phyloP scores from a whole-genome alignment of 768 basidiomycete genomes.

The Pleurotus pulmonarius region DNA sequence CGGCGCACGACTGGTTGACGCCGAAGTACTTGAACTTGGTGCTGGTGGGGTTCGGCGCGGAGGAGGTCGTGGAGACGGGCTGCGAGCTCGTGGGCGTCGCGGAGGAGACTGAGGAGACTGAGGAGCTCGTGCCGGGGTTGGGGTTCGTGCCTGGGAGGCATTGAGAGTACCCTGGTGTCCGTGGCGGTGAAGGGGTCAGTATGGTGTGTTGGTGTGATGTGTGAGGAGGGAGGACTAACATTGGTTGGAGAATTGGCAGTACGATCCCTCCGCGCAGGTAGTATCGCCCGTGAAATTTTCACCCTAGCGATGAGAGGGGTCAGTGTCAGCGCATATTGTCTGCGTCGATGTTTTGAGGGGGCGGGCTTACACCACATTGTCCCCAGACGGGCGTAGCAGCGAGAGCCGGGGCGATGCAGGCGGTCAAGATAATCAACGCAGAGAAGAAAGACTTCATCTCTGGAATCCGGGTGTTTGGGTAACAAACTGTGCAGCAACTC shows the following conservation, averaged over 20 bases:
- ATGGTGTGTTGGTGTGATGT: too few species aligned
- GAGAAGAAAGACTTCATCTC: not conserved
- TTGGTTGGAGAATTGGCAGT: not conserved
- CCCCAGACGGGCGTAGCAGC: constrained; percentile 26
- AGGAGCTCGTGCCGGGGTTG: too few species aligned
- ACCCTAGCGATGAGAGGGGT: not conserved
- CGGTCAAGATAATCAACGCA: not conserved
- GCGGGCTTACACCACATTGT: constrained; percentile 24
- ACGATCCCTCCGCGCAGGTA: not conserved
- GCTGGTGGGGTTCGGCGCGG: constrained; percentile 19
- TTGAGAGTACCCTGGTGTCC: not conserved
- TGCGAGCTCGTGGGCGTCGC: too few species aligned
- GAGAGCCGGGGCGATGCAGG: not conserved
- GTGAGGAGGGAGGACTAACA: not conserved
- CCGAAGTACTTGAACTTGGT: constrained; percentile 63
- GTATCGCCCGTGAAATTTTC: not conserved
- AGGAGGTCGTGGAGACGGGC: too few species aligned
- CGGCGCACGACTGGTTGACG: constrained; percentile 60
- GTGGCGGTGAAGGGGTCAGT: not conserved
- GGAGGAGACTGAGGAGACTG: too few species aligned
- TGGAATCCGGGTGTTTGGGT: too few species aligned
- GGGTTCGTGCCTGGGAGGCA: constrained; percentile 9
- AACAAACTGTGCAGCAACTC: too few species aligned
- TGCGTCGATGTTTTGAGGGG: too few species aligned
- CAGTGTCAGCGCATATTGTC: constrained; percentile 18